Percentiles rank a stretch among this genome's conserved stretches.
These are phyloP conservation scores for Lycium ferocissimum DNA, from an alignment of 257 asterid genomes.

Conservation along the genomic window DNA sequence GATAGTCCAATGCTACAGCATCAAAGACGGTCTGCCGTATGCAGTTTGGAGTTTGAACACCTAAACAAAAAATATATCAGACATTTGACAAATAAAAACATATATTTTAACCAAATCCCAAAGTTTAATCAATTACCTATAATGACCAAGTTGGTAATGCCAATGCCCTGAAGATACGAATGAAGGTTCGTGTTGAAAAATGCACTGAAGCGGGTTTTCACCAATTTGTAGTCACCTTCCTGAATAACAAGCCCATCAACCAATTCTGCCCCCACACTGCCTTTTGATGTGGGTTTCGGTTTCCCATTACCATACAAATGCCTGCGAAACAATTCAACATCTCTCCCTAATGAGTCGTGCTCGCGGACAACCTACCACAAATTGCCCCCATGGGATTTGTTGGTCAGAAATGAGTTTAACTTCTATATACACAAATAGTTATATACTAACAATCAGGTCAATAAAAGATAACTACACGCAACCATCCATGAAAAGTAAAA, in stretches of 20 bases:
- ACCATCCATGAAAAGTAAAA: background rate
- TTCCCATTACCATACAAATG: conserved; percentile 58
- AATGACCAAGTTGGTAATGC: conserved; percentile 57
- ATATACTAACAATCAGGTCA: background rate
- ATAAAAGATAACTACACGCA: background rate
- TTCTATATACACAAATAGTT: background rate
- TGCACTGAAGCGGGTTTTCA: conserved; percentile 90
- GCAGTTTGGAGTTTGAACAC: conserved; percentile 97
- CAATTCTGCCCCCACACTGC: conserved; percentile 79
- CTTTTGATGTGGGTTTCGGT: conserved; percentile 79
- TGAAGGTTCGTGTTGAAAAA: conserved; percentile 87
- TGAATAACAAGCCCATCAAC: conserved; percentile 74
- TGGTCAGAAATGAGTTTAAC: background rate
- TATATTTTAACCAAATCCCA: background rate
- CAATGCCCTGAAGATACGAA: conserved; percentile 71
- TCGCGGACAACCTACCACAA: conserved; percentile 77
- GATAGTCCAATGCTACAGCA: conserved; percentile 81
- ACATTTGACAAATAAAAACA: conserved; percentile 2
- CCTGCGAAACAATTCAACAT: conserved; percentile 76
- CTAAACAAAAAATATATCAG: conserved; percentile 41
- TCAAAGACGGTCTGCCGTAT: conserved; percentile 86
- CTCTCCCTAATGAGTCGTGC: conserved; percentile 88
- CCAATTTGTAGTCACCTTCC: conserved; percentile 86
- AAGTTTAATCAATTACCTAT: conserved; percentile 49
- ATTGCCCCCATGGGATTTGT: background rate